phyloP scores from a whole-genome alignment of 164 flowering plant genomes.

The Berberis vulgaris region DNA sequence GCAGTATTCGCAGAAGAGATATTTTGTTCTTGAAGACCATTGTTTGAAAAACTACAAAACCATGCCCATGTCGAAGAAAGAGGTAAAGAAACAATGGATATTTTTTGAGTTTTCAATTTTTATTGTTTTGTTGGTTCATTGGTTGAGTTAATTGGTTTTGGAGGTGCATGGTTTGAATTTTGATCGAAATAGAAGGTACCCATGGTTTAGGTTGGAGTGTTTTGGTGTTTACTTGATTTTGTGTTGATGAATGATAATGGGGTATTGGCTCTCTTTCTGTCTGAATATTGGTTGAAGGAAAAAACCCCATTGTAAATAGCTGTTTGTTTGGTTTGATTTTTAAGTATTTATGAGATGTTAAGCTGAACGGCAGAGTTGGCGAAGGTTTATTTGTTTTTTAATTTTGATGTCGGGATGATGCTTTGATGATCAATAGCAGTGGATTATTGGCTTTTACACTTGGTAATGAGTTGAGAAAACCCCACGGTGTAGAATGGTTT shows the following conservation, averaged over 20 bases:
- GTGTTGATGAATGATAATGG: background rate
- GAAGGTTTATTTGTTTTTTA: too few species aligned
- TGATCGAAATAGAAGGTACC: background rate
- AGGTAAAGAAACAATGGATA: background rate
- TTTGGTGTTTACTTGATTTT: background rate
- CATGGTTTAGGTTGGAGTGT: background rate
- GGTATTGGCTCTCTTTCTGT: background rate
- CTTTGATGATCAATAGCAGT: background rate
- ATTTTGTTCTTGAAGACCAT: background rate
- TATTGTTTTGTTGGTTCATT: background rate
- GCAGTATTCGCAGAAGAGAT: background rate
- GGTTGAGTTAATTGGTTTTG: background rate
- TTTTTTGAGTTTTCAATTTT: background rate
- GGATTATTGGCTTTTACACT: background rate
- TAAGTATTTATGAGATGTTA: background rate
- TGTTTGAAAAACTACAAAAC: background rate
- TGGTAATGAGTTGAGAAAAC: too few species aligned
- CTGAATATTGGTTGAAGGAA: background rate
- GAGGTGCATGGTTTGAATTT: conserved; percentile 1
- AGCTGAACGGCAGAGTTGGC: too few species aligned
- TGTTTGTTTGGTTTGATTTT: background rate
- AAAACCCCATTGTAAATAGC: too few species aligned
- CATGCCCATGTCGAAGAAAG: background rate
- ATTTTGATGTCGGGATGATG: too few species aligned
- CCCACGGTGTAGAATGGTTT: background rate